These are phyloP conservation scores for Persicaria maculosa DNA, from an alignment of 148 eudicot genomes.

Conservation along the genomic window DNA sequence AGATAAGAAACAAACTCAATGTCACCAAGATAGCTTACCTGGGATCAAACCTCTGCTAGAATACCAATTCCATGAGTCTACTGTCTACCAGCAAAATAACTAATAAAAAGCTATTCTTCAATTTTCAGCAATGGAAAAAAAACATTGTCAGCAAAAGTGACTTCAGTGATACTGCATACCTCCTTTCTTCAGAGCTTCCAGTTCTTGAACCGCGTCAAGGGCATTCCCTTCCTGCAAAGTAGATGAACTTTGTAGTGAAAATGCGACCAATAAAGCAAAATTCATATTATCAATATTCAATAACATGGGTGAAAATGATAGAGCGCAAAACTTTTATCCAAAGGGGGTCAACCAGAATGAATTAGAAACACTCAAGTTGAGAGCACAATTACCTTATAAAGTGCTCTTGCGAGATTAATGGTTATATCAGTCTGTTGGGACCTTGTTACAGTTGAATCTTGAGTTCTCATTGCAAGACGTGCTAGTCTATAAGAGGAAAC, in stretches of 20 bases:
- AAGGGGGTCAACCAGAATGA: not conserved
- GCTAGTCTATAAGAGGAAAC: constrained; percentile 66
- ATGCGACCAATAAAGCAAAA: constrained; percentile 10
- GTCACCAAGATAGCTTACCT: not conserved
- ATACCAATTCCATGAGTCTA: not conserved
- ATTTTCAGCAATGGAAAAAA: not conserved
- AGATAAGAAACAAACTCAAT: constrained; percentile 3
- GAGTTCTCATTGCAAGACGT: constrained; percentile 42
- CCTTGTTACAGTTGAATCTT: constrained; percentile 30
- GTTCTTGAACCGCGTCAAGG: constrained; percentile 54
- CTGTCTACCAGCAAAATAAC: not conserved
- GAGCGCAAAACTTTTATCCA: not conserved
- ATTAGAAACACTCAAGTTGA: not conserved
- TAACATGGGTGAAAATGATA: not conserved
- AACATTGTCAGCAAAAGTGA: not conserved
- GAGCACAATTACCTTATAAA: constrained; percentile 39
- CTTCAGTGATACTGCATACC: constrained; percentile 33
- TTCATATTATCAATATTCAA: not conserved
- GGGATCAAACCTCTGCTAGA: not conserved
- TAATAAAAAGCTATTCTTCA: not conserved
- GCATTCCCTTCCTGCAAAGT: constrained; percentile 66
- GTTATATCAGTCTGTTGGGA: constrained; percentile 46
- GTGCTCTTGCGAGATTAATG: constrained; percentile 78
- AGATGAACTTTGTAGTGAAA: constrained; percentile 8
- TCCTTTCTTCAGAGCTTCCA: constrained; percentile 54